Evolutionary conservation across 257 asterid genomes (phyloP), one percentile per base, ranked within the genome.

Genomic region (Nicotiana paniculata): DNA sequence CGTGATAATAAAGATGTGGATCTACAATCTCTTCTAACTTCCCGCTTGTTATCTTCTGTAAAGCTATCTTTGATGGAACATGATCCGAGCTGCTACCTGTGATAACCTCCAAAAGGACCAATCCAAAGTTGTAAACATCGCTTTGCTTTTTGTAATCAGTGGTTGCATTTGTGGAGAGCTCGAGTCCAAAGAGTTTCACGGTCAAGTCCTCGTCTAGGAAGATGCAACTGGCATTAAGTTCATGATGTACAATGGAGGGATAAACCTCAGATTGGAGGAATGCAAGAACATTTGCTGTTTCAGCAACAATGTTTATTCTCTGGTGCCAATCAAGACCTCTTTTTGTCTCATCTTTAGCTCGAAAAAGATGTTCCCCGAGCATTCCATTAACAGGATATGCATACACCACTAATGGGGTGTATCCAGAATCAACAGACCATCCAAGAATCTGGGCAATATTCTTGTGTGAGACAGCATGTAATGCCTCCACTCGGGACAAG

Each of bases 1-100:
- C 97, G 0, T 92, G 97, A 78, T 89, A 90, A 89, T 90, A 90
- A 51, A 92, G 91, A 75, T 81, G 86, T n/a, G 89, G 93, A 62
- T 92, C 97, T 30, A 92, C 89, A 9, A 92, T 85, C 90, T 92
- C 97, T 80, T 92, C 95, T 21, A 92, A 61, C 85, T 88, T 89
- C 70, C 95, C 97, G 15, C 85, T 85, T 83, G 89, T 86, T 51
- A 92, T 88, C 92, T 88, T 92, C 77, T 89, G 90, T 88, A 92
- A 58, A 68, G 84, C 89, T 24, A 4, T 63, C 82, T 79, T 64
- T 9, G 91, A 81, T 4, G 91, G 79, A 24, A 80, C 61, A 59
- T 84, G 82, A 81, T 17, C 62, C 39, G 57, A 68, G n/a, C 86
- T 81, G 24, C 81, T 83, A 9, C 93, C 95, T 39, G 92, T 89